These are phyloP conservation scores for Coniella vitis DNA, from an alignment of 2,329 filamentous ascomycete genomes.

Conservation along the genomic window DNA sequence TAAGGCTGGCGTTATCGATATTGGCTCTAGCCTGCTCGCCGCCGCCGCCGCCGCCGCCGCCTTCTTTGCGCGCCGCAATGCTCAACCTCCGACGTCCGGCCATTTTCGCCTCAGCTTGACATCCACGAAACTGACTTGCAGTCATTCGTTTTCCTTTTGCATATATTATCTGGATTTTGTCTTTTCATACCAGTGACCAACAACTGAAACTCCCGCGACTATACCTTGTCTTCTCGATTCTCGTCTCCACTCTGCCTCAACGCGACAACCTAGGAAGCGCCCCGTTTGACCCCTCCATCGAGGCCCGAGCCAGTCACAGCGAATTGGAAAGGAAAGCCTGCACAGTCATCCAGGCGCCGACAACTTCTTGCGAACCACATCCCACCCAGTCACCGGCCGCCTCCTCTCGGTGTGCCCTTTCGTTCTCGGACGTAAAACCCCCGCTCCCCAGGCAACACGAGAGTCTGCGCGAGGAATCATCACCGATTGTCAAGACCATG, in stretches of 20 bases:
- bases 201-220: no score
- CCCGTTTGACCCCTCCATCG: no score
- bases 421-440: neutral
- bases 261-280: no score
- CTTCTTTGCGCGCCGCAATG: neutral
- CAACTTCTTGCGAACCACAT: neutral
- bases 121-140: neutral
- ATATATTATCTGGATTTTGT: no score
- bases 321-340: no score
- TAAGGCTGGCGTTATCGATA: neutral
- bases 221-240: neutral
- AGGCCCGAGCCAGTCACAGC: no score
- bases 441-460: neutral
- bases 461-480: no score
- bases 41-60: no score
- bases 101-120: neutral
- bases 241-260: neutral
- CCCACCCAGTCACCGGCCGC: neutral
- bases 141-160: no score
- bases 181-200: no score
- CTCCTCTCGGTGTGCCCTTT: neutral
- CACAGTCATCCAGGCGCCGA: no score
- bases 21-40: neutral
- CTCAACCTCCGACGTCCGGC: neutral
- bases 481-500: neutral